Evolutionary conservation across 2,329 filamentous ascomycete genomes (phyloP), one percentile per base, ranked within the genome.

Genomic region (Ambrosiella cleistominuta): DNA sequence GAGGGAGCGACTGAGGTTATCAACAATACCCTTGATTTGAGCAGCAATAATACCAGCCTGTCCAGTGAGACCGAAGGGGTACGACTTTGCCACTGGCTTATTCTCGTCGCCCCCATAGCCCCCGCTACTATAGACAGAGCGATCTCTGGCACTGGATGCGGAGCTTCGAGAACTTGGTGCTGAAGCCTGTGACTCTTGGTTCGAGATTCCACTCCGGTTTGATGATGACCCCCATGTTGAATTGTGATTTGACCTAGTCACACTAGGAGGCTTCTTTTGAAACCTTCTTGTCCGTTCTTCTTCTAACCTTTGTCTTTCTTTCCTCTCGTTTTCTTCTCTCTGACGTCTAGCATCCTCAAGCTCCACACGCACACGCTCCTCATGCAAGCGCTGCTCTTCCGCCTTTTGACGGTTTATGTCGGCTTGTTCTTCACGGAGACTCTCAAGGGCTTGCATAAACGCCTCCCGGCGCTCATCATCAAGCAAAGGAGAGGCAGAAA

Each of bases 391-490:
- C 59, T 71, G 71, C 64, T 75, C 83, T 71, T 76, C 85, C 64
- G 64, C 81, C 67, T 76, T 87, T 71, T 66, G 77, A 61, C 80
- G 74, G 63, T 84, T 82, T n/a, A 83, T 80, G 61, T 84, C 81
- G 58, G 84, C 78, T 66, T 86, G 87, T 66, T 95, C 90, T 63
- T 95, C 89, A 64, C 86, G 85, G 37, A 97, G 74, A 57, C 81
- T 84, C 67, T 94, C 82, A 13, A 97, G 75, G 3, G 90, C 91
- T 64, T 91, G 85, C 13, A 95, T 72, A 68, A 97, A 96, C 0
- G 87, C 83, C 65, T 97, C 88, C 62, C 88, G 82, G 50, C 88
- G 81, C 71, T 97, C 93, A 56, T 96, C 91, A 68, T 97, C 91
- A 1, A 98, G 77, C 35, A 95, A 81, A 52, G 91, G 83, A 68